These are phyloP conservation scores for Plasmodium knowlesi DNA, from an alignment of 169 alveolate species.

Conservation along the genomic window DNA sequence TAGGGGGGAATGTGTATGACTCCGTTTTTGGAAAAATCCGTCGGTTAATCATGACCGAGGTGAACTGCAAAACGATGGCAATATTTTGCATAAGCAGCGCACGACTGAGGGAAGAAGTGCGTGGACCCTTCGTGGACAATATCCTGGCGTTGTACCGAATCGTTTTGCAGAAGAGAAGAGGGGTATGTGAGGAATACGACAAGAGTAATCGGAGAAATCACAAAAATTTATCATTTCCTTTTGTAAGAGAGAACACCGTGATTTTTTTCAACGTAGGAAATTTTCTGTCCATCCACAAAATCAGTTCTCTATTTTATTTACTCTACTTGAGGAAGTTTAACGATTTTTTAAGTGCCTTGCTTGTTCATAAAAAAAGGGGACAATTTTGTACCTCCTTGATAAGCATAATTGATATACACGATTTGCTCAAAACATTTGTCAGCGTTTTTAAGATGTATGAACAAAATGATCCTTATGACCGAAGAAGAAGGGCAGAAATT, in stretches of 20 bases:
- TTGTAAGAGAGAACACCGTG: conserved; percentile 44
- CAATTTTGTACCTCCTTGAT: neutral
- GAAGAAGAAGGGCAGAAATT: conserved; percentile 3
- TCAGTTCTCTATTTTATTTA: conserved; percentile 59
- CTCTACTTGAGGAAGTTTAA: conserved; percentile 39
- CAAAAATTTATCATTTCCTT: neutral
- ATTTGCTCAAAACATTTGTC: conserved; percentile 27
- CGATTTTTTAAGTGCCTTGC: conserved; percentile 5
- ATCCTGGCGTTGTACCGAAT: conserved; percentile 34
- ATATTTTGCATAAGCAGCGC: conserved; percentile 45
- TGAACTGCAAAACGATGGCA: conserved; percentile 17
- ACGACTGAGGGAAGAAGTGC: conserved; percentile 13
- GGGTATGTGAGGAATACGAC: neutral
- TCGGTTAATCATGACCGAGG: conserved; percentile 27
- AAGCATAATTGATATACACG: conserved; percentile 39
- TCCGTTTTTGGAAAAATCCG: conserved; percentile 27
- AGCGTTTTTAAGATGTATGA: conserved; percentile 19
- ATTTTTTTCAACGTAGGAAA: conserved; percentile 37
- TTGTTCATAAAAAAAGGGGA: conserved; percentile 17
- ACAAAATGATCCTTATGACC: neutral
- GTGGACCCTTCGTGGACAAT: neutral
- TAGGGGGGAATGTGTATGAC: neutral
- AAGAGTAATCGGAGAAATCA: neutral
- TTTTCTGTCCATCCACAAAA: conserved; percentile 39
- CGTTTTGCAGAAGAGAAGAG: conserved; percentile 30